Base-by-base conservation (phyloP, 306 rosid genomes). In the Dalbergia cochinchinensis region DNA sequence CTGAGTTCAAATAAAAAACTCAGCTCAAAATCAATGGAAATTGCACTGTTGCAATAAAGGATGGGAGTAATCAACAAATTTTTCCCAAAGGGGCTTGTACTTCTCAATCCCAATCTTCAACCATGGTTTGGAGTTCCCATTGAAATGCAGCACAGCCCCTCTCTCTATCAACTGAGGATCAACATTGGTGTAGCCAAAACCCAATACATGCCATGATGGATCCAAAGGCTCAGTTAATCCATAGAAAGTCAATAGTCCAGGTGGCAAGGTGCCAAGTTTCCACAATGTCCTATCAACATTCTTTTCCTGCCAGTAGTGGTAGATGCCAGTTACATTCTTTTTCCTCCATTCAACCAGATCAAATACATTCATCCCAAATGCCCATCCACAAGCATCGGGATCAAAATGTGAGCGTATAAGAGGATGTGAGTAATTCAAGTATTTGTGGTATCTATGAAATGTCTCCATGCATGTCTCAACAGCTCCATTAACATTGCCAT, bases 301-400 rank as follows among this genome's bases (percentile, higher is more conserved):
- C 84, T 82, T 90, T 76, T 93, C 97, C 82, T 93, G 98, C 98
- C 98, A 91, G 77, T 91, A 90, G 83, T 93, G 98, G 85, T 93
- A 93, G 76, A 91, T 93, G 63, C 98, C 97, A 4, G 98, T 93
- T 19, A 93, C 98, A 77, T 93, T 93, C 83, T 88, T 90, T 66
- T 86, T 88, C 88, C 98, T 91, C 98, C 98, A 93, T 85, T 91
- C 86, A 74, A 91, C 97, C 87, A 93, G 85, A 86, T 93, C 98
- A 76, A 93, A 93, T 26, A 93, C 84, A 78, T 93, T 93, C 98
- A 93, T 93, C 74, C 97, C 97, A 77, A 91, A 93, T 19, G 97
- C 97, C 97, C 97, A 93, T 68, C 97, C 97, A 22, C 97, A 93
- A n/a, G 98, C 98, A 87, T 93, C 97, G 0, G 98, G 98, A 80